A percentile compares a stretch with the other conserved stretches of the same genome.
Evolutionary conservation across 495 filamentous ascomycete species (phyloP).

Genomic region (Penicillium roqueforti): DNA sequence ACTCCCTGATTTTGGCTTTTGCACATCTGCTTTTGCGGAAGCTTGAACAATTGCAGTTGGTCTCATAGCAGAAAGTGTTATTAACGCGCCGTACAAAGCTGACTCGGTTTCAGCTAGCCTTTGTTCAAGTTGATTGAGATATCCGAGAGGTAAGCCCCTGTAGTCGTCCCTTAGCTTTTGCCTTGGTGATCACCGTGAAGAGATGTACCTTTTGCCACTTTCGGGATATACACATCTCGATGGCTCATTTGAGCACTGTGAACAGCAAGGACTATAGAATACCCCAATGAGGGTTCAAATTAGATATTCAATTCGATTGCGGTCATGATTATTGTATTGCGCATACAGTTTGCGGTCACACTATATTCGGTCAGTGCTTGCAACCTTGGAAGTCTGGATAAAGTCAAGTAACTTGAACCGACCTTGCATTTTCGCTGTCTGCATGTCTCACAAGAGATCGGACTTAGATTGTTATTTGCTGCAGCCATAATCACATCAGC

Average conservation of each 20-base stretch:
- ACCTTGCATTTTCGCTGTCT: conserved; percentile 33
- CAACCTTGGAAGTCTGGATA: too few relatives aligned
- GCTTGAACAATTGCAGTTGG: too few relatives aligned
- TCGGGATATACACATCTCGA: conserved; percentile 29
- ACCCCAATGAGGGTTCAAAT: too few relatives aligned
- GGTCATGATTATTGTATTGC: too few relatives aligned
- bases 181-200: too few relatives aligned
- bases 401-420: conserved; percentile 2
- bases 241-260: conserved; percentile 26
- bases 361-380: conserved; percentile 15
- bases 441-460: conserved; percentile 28
- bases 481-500: not conserved
- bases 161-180: too few relatives aligned
- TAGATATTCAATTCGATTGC: too few relatives aligned
- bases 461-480: conserved; percentile 13
- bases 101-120: conserved; percentile 28
- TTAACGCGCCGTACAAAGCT: conserved; percentile 27
- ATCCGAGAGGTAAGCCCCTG: conserved; percentile 27
- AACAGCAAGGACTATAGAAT: conserved; percentile 26
- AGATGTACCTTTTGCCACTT: conserved; percentile 30
- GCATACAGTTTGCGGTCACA: conserved; percentile 29
- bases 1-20: too few relatives aligned
- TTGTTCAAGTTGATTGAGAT: conserved; percentile 29
- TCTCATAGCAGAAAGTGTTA: too few relatives aligned
- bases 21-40: too few relatives aligned